These are phyloP conservation scores for Tritrichomonas foetus DNA, from an alignment of 208 protist species.

Conservation along the genomic window DNA sequence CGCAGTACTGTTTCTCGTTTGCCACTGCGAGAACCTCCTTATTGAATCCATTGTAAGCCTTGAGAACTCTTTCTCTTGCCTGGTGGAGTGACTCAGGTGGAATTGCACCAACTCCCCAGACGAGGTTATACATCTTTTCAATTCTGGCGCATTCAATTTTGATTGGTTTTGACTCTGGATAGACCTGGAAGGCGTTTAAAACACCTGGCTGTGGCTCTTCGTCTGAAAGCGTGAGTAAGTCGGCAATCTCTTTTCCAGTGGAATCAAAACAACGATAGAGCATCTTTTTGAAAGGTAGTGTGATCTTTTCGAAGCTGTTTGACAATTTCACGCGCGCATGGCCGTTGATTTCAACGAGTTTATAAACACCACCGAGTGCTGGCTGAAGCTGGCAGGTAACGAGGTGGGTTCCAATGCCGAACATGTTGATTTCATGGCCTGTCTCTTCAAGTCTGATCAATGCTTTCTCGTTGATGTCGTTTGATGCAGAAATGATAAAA, in stretches of 20 bases:
- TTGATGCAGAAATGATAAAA: conserved; percentile 65
- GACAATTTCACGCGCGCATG: conserved; percentile 72
- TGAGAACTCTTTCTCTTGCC: neutral
- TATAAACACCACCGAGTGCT: conserved; percentile 78
- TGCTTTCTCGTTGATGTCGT: conserved; percentile 70
- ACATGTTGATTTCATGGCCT: conserved; percentile 52
- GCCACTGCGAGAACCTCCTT: neutral
- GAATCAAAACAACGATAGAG: conserved; percentile 61
- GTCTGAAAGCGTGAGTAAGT: conserved; percentile 52
- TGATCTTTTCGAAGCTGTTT: conserved; percentile 61
- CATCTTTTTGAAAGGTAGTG: conserved; percentile 66
- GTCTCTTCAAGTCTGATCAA: conserved; percentile 58
- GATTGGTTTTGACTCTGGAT: neutral
- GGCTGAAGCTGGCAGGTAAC: conserved; percentile 69
- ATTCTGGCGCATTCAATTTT: neutral
- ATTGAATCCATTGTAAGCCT: neutral
- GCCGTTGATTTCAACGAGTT: conserved; percentile 68
- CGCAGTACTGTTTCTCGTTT: neutral
- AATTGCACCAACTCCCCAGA: too few species aligned
- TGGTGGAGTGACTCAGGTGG: neutral
- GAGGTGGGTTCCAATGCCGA: conserved; percentile 78
- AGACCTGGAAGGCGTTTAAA: neutral
- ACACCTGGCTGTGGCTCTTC: neutral
- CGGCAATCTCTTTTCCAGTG: conserved; percentile 57
- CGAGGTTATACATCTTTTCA: too few species aligned